phyloP scores from a whole-genome alignment of 2,329 filamentous ascomycete species.

The Hymenoscyphus scutula region DNA sequence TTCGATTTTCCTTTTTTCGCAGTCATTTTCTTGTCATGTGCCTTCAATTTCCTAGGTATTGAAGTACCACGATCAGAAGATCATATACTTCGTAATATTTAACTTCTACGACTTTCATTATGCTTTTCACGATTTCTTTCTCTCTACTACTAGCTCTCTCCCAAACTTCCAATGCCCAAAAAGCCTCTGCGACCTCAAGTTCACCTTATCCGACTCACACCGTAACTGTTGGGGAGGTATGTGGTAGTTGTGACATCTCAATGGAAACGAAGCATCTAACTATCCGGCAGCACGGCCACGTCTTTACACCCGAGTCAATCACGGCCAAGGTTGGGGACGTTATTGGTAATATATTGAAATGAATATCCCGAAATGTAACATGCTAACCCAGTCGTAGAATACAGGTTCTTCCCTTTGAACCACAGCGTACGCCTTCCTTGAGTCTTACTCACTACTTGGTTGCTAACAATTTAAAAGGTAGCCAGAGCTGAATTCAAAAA shows the following conservation, averaged over 20 bases:
- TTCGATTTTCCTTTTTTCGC: not conserved
- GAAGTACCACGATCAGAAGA: not conserved
- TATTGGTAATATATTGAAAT: slow-evolving; percentile 20
- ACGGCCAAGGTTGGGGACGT: slow-evolving; percentile 28
- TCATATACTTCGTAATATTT: not conserved
- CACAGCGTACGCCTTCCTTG: slow-evolving; percentile 39
- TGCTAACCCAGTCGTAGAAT: slow-evolving; percentile 36
- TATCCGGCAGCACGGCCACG: slow-evolving; percentile 15
- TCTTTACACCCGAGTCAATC: slow-evolving; percentile 24
- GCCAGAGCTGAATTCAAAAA: slow-evolving; percentile 53
- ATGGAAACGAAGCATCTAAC: not conserved
- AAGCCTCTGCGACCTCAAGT: slow-evolving; percentile 8
- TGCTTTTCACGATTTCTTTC: not conserved
- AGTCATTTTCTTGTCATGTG: not conserved
- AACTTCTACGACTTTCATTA: not conserved
- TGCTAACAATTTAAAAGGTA: slow-evolving; percentile 43
- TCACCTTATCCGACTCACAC: slow-evolving; percentile 9
- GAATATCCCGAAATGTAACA: not conserved
- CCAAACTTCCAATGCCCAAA: not conserved
- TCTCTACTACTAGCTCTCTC: not conserved
- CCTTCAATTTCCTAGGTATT: not conserved
- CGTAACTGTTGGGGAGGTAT: slow-evolving; percentile 9
- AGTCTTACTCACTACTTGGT: not conserved
- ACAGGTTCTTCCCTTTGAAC: slow-evolving; percentile 60
- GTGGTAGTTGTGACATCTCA: not conserved